A percentile compares a stretch with the other conserved stretches of the same genome.
phyloP scores from a whole-genome alignment of 805 yeast genomes.

The Nakazawaea ambrosiae region DNA sequence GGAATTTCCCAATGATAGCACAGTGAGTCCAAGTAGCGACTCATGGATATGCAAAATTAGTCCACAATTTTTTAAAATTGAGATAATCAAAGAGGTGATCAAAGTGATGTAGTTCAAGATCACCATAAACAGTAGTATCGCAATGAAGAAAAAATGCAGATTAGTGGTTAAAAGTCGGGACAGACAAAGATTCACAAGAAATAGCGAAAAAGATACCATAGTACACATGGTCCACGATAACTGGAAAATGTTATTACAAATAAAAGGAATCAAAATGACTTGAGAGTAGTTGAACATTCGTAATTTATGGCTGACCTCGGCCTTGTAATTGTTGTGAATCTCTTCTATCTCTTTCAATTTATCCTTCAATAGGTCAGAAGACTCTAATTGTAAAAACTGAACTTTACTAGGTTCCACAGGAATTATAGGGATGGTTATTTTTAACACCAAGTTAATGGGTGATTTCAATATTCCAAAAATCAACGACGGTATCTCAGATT shows the following conservation, averaged over 20 bases:
- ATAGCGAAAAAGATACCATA: background rate
- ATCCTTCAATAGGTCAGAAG: background rate
- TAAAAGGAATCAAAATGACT: constrained; percentile 2
- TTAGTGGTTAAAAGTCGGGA: background rate
- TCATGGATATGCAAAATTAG: constrained; percentile 36
- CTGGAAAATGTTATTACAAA: background rate
- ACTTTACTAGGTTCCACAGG: background rate
- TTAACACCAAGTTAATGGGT: constrained; percentile 4
- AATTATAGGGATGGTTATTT: constrained; percentile 6
- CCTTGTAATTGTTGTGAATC: background rate
- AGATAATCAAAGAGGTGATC: constrained; percentile 22
- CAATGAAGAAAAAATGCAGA: constrained; percentile 10
- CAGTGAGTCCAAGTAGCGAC: constrained; percentile 39
- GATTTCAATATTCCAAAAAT: no score
- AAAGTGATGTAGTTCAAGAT: constrained; percentile 23
- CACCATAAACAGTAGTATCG: constrained; percentile 22
- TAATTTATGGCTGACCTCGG: background rate
- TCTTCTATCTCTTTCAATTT: background rate
- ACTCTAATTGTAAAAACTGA: constrained; percentile 3
- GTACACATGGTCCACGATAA: background rate
- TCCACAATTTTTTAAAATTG: constrained; percentile 35
- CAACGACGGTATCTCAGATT: no score
- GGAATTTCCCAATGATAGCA: constrained; percentile 44
- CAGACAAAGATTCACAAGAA: background rate
- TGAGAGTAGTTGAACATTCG: constrained; percentile 3